A percentile compares a stretch with the other conserved stretches of the same genome.
phyloP scores from a whole-genome alignment of 2,329 filamentous ascomycete genomes.

The Alternaria incomplexa region DNA sequence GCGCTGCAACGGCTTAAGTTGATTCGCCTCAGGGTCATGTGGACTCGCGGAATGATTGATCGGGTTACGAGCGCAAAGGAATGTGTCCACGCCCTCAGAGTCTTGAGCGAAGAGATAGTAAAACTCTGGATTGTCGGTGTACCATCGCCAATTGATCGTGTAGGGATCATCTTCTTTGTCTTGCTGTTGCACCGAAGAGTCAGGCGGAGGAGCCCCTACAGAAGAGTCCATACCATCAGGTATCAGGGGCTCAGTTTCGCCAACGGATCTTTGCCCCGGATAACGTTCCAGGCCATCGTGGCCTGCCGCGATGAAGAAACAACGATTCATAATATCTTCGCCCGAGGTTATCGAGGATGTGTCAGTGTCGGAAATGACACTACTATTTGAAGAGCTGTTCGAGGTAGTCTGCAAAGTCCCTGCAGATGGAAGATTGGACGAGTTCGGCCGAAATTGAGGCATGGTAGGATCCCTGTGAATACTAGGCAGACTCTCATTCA shows the following conservation, averaged over 20 bases:
- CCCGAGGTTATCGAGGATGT: neutral
- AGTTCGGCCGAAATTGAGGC: slow-evolving; percentile 72
- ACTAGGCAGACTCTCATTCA: neutral
- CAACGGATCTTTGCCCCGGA: neutral
- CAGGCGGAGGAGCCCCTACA: neutral
- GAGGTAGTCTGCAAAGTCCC: neutral
- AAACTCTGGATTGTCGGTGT: slow-evolving; percentile 24
- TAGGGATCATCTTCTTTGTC: neutral
- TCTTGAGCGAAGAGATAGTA: slow-evolving; percentile 16
- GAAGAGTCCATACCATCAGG: neutral
- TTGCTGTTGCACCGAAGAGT: neutral
- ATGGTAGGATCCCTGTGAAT: slow-evolving; percentile 64
- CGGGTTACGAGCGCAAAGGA: neutral
- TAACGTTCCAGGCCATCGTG: slow-evolving; percentile 6
- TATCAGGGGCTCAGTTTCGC: neutral
- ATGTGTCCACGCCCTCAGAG: neutral
- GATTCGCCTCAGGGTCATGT: slow-evolving; percentile 20
- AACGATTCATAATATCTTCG: neutral
- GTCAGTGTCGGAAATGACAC: slow-evolving; percentile 5
- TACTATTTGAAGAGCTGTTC: neutral
- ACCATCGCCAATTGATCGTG: slow-evolving; percentile 7
- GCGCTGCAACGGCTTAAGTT: slow-evolving; percentile 18
- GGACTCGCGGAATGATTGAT: slow-evolving; percentile 13
- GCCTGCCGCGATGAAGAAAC: neutral
- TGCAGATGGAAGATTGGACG: slow-evolving; percentile 14